Conservation (phyloP, 2,329 filamentous ascomycete species). For the Trichoderma koningii region DNA sequence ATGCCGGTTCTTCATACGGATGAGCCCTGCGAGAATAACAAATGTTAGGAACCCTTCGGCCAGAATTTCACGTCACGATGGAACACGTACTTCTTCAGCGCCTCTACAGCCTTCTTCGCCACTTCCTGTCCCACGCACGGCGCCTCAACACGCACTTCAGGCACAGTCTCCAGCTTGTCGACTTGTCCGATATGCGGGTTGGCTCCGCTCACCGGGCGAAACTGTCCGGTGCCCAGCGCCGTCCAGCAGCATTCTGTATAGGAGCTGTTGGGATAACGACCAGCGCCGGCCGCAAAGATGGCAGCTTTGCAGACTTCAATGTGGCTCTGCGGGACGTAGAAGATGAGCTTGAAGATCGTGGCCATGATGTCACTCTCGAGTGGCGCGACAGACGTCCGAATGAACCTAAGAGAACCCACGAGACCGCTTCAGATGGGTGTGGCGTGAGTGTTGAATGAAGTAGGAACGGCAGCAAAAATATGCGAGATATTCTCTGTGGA, state of each 20-base stretch:
- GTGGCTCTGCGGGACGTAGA: constrained; percentile 50
- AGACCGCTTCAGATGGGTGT: neutral
- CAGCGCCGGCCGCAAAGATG: constrained; percentile 61
- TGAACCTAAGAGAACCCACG: too few relatives aligned
- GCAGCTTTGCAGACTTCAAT: constrained; percentile 56
- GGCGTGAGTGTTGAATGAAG: too few relatives aligned
- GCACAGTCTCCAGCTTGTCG: constrained; percentile 59
- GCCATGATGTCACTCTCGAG: neutral
- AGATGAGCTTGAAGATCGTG: constrained; percentile 47
- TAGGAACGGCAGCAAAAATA: too few relatives aligned
- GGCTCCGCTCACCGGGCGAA: constrained; percentile 61
- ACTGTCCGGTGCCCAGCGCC: constrained; percentile 62
- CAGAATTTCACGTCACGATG: neutral
- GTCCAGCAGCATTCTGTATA: constrained; percentile 60
- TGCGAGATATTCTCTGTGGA: too few relatives aligned
- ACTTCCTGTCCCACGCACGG: constrained; percentile 62
- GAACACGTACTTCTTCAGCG: constrained; percentile 62
- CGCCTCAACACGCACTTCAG: constrained; percentile 65
- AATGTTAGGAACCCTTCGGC: neutral
- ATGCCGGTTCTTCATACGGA: constrained; percentile 56
- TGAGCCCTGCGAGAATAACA: constrained; percentile 39
- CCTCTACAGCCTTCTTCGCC: constrained; percentile 58
- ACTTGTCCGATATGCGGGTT: constrained; percentile 64
- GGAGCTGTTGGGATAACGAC: constrained; percentile 53
- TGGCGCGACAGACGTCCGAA: neutral